Base-by-base conservation (phyloP, 2,329 filamentous ascomycete species). In the Colletotrichum sansevieriae region DNA sequence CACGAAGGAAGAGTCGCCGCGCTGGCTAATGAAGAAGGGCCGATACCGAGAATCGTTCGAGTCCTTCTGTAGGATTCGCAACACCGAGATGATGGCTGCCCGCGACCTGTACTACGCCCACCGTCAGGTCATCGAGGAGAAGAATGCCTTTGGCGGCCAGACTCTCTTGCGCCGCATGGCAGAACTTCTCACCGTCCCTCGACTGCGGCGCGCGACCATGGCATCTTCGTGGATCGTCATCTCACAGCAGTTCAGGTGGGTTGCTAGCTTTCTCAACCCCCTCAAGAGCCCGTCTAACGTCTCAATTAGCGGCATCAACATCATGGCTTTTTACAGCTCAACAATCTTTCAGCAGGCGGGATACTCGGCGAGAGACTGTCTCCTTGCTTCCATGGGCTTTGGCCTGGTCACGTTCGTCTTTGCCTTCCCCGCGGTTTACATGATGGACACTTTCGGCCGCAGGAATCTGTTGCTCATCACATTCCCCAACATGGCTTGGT, bases 11-110 rank as follows among this genome's bases (percentile, higher is more conserved):
- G 88, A 91, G 74, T 89, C 87, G 4, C 88, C 88, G 0, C 84
- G 88, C 68, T 90, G 88, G 87, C 82, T 85, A 59, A 88, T 90
- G 84, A 89, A 92, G 78, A 91, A 92, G 76, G 83, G 84, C 20
- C 83, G 84, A 47, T 89, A 90, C 72, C 73, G 75, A 8, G 81
- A 90, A 3, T 91, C 91, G 1, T 93, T 87, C 79, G 77, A 81
- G 1, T 85, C 87, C 0, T 81, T 90, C 72, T 55, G 76, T 2
- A 75, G 79, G 29, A 83, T 90, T 4, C 85, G 88, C 9, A 81
- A 84, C 71, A 80, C 85, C 43, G 81, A 81, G 2, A 79, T 90
- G 69, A 86, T 89, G 75, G 87, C 85, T 5, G 87, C 86, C 3
- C 81, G 88, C 25, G 88, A 90, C 72, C 81, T 90, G 56, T 90